Percentiles rank a stretch among this genome's conserved stretches.
Conservation (phyloP, 805 yeast species). For the Hanseniaspora jakobsenii region DNA sequence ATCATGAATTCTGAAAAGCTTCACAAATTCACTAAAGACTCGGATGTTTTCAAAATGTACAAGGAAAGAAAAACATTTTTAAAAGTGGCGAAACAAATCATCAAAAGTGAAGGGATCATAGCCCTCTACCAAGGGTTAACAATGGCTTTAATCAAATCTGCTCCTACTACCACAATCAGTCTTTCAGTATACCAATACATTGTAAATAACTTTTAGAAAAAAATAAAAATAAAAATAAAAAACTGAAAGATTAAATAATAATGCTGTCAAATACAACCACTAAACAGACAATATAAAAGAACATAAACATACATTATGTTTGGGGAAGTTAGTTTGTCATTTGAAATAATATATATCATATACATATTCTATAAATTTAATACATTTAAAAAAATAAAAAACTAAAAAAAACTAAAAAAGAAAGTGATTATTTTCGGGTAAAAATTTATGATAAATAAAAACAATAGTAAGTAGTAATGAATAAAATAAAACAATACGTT, state of each 20-base stretch:
- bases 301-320: too few species aligned
- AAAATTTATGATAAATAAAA: too few species aligned
- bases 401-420: too few species aligned
- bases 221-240: slow-evolving; percentile 15
- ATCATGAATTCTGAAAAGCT: slow-evolving; percentile 29
- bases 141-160: slow-evolving; percentile 61
- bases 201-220: slow-evolving; percentile 15
- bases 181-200: slow-evolving; percentile 49
- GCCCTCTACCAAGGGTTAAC: slow-evolving; percentile 69
- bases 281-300: too few species aligned
- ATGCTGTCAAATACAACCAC: too few species aligned
- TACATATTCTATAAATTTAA: too few species aligned
- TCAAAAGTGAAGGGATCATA: slow-evolving; percentile 43
- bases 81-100: slow-evolving; percentile 30
- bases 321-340: too few species aligned
- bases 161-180: slow-evolving; percentile 63
- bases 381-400: too few species aligned
- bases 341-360: too few species aligned
- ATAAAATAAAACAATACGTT: too few species aligned
- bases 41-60: slow-evolving; percentile 20
- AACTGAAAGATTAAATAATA: background rate
- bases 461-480: too few species aligned
- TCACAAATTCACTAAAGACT: slow-evolving; percentile 20
- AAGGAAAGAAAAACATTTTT: slow-evolving; percentile 22
- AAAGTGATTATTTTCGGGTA: too few species aligned